Percentiles rank a stretch among this genome's conserved stretches.
Evolutionary conservation across 176 grass and related monocot genomes (phyloP).

Genomic region (Canna indica): DNA sequence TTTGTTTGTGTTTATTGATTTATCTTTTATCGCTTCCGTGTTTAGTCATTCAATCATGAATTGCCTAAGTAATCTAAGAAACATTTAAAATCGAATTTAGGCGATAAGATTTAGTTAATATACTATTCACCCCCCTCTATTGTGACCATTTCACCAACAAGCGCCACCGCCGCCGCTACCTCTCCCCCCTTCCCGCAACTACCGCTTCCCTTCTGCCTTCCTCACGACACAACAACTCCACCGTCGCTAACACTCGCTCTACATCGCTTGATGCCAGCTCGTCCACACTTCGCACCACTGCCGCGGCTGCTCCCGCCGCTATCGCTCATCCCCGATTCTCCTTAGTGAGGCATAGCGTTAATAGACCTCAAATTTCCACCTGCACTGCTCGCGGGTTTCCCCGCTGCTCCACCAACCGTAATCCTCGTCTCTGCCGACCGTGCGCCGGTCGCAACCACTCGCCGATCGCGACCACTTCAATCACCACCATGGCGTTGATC

Average conservation of each 20-base stretch:
- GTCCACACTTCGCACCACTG: slow-evolving; percentile 27
- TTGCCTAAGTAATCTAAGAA: too few species aligned
- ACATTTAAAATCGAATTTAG: too few species aligned
- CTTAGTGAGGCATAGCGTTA: slow-evolving; percentile 72
- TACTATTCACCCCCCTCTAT: too few species aligned
- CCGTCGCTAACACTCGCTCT: slow-evolving; percentile 55
- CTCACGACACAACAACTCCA: slow-evolving; percentile 70
- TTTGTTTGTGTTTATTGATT: too few species aligned
- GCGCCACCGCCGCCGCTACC: slow-evolving; percentile 10
- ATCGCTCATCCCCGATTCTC: slow-evolving; percentile 63
- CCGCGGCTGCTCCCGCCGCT: slow-evolving; percentile 40
- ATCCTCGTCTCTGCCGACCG: slow-evolving; percentile 33
- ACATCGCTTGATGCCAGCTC: slow-evolving; percentile 24
- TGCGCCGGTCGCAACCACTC: slow-evolving; percentile 39
- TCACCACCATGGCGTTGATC: slow-evolving; percentile 57
- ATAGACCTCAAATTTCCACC: slow-evolving; percentile 57
- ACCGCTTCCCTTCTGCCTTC: slow-evolving; percentile 70
- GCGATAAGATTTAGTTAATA: too few species aligned
- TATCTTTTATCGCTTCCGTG: too few species aligned
- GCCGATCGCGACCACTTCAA: slow-evolving; percentile 65
- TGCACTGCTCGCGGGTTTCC: slow-evolving; percentile 54
- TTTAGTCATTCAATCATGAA: too few species aligned
- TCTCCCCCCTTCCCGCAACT: slow-evolving; percentile 35
- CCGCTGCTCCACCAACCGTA: slow-evolving; percentile 51
- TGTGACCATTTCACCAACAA: too few species aligned